A percentile compares a stretch with the other conserved stretches of the same genome.
phyloP scores from a whole-genome alignment of 345 rosid genomes.

The Eucalyptus victrix region DNA sequence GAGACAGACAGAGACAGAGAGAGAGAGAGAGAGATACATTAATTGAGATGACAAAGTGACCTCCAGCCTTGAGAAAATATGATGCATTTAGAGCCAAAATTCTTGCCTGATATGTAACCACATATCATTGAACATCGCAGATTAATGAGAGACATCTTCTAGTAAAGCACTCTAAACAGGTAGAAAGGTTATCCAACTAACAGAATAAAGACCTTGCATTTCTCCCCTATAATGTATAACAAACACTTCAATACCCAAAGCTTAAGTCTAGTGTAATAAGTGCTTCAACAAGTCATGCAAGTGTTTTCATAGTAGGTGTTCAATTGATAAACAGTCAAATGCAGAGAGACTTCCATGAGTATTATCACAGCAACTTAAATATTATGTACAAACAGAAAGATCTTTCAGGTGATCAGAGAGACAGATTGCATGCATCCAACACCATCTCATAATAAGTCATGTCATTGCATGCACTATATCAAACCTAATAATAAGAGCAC shows the following conservation, averaged over 20 bases:
- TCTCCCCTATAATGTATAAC: background rate
- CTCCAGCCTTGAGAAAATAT: constrained; percentile 79
- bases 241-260: background rate
- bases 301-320: background rate
- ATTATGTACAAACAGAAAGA: background rate
- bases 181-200: background rate
- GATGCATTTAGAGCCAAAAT: constrained; percentile 81
- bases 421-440: background rate
- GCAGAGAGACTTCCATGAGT: background rate
- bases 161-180: background rate
- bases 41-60: constrained; percentile 93
- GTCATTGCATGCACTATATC: background rate
- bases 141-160: background rate
- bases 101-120: constrained; percentile 54
- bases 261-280: background rate
- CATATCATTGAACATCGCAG: background rate
- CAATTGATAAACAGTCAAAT: background rate
- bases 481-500: background rate
- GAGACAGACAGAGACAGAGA: no score
- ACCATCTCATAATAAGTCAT: background rate
- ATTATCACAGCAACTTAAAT: background rate
- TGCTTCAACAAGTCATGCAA: background rate
- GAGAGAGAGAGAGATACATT: constrained; percentile 38
- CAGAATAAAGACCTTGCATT: background rate
- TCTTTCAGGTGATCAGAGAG: background rate